Base-by-base conservation (phyloP, 2,329 filamentous ascomycete species). In the Metarhizium guizhouense region DNA sequence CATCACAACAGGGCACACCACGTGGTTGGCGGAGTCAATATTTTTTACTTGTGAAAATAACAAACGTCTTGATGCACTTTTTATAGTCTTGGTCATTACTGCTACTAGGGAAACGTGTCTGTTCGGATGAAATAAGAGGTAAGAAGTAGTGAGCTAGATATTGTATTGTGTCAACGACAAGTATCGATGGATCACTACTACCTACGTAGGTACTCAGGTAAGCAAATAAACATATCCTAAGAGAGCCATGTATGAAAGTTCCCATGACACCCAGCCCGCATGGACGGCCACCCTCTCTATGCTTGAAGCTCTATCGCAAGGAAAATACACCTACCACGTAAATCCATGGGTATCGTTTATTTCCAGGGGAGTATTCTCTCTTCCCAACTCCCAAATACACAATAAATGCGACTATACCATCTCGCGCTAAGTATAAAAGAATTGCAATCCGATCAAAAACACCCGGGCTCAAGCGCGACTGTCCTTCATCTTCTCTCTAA, bases 401-500 rank as follows among this genome's bases (percentile, higher is more conserved):
- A 51, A 20, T 56, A 42, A 20, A 56, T 52, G 56, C 55, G 47
- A 56, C 54, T 10, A 20, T 6, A 32, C 13, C 45, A 6, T 30
- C 25, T 48, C 25, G 30, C 45, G 42, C 45, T 29, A 51, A 54
- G 34, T 53, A 34, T 45, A 20, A 54, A 40, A 14, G 38, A 45
- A 50, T 32, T 25, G 34, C 25, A 53, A 42, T 38, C 29, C 32
- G 42, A n/a, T 34, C 34, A 49, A 30, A 54, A 52, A 54, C 43
- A 60, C 29, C 45, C 45, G 25, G 18, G 14, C 53, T 42, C 32
- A 50, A 16, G 11, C n/a, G 16, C 18, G 29, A 8, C 32, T 30
- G 20, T 18, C 32, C 32, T 51, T 72, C 72, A 76, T 75, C 72
- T 69, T 74, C 43, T 73, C 69, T 57, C 74, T 69, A 57, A 74